A percentile compares a stretch with the other conserved stretches of the same genome.
These are phyloP conservation scores for Neurospora sp. DNA, from an alignment of 495 filamentous ascomycete genomes.

Conservation along the genomic window DNA sequence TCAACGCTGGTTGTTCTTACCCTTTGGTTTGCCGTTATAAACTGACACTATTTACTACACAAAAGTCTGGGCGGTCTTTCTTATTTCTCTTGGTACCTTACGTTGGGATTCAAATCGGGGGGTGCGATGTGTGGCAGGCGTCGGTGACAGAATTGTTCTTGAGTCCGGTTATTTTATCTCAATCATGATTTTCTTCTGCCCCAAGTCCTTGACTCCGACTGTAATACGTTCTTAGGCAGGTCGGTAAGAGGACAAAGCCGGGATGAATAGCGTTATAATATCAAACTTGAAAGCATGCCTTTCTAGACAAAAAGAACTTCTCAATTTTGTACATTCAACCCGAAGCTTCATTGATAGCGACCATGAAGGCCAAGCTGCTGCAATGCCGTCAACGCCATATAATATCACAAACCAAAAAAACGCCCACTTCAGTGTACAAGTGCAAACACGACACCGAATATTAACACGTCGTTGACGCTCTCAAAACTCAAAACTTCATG, in stretches of 20 bases:
- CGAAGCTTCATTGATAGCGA: neutral
- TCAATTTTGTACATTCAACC: neutral
- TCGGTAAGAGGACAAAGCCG: neutral
- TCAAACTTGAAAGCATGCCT: neutral
- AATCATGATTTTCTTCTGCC: neutral
- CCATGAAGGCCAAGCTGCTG: neutral
- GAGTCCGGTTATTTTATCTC: neutral
- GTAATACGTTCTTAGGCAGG: neutral
- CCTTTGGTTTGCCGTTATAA: neutral
- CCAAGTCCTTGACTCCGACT: neutral
- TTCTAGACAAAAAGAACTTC: too few species aligned
- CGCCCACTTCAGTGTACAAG: neutral
- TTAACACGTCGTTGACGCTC: slow-evolving; percentile 8
- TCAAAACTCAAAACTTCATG: slow-evolving; percentile 21
- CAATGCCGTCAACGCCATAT: neutral
- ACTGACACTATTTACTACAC: neutral
- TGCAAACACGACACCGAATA: neutral
- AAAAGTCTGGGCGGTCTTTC: neutral
- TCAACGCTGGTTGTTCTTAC: neutral
- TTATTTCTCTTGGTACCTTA: neutral
- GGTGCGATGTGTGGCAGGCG: neutral
- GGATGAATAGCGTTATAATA: neutral
- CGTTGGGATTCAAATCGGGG: neutral
- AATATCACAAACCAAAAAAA: neutral
- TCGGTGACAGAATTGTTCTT: neutral